Conservation (phyloP, 306 rosid species). For the Acacia confusa region DNA sequence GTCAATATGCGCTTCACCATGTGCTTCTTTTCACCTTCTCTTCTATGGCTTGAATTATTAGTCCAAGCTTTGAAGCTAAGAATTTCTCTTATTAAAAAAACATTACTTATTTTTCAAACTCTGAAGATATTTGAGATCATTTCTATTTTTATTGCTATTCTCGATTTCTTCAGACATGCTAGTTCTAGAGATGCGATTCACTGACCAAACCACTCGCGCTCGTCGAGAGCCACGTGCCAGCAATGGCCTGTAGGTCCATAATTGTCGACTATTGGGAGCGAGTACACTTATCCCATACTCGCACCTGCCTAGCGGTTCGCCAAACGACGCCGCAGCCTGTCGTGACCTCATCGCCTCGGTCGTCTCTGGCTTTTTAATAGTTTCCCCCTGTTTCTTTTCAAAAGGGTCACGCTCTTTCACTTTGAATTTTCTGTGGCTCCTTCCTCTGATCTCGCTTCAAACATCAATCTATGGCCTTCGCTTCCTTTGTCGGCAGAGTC, state of each 20-base stretch:
- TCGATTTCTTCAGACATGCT: background rate
- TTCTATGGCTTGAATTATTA: background rate
- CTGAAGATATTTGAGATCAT: background rate
- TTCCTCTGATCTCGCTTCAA: background rate
- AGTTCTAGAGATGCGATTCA: background rate
- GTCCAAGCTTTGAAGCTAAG: conserved; percentile 6
- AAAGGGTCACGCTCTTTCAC: background rate
- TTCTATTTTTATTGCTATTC: too few relatives aligned
- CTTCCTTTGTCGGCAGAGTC: conserved; percentile 59
- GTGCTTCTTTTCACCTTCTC: background rate
- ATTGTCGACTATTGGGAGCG: background rate
- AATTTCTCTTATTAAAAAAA: background rate
- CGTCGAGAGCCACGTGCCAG: background rate
- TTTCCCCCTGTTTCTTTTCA: conserved; percentile 6
- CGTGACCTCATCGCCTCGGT: background rate
- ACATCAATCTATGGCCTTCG: conserved; percentile 49
- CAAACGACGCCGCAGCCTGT: background rate
- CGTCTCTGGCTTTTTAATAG: background rate
- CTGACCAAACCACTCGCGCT: background rate
- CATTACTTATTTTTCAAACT: background rate
- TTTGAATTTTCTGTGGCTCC: background rate
- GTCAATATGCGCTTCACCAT: background rate
- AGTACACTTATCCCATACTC: background rate
- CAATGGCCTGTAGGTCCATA: background rate
- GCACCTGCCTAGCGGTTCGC: background rate